Percentiles rank a stretch among this genome's conserved stretches.
phyloP scores from a whole-genome alignment of 2,329 filamentous ascomycete genomes.

The Teratosphaeria zuluensis region DNA sequence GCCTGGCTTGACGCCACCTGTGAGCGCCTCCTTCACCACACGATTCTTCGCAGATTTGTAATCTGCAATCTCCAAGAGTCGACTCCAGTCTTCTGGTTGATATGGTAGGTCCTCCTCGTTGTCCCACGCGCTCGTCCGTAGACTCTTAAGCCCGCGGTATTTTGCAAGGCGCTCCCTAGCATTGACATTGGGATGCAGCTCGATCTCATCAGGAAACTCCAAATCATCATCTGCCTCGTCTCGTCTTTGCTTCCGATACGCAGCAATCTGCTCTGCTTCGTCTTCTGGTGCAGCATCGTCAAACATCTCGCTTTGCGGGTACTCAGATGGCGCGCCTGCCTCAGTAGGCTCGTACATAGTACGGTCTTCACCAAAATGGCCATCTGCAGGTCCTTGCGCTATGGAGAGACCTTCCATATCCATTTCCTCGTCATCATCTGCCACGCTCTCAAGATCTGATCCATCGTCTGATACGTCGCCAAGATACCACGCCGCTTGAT shows the following conservation, averaged over 20 bases:
- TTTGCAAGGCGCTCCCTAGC: conserved; percentile 76
- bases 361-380: conserved; percentile 41
- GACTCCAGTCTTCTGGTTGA: conserved; percentile 82
- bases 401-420: conserved; percentile 37
- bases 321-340: conserved; percentile 67
- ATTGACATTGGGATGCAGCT: conserved; percentile 76
- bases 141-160: conserved; percentile 85
- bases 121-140: conserved; percentile 82
- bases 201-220: conserved; percentile 96
- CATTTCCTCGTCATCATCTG: conserved; percentile 50
- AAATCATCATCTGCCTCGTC: conserved; percentile 80
- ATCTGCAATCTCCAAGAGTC: conserved; percentile 77
- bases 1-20: conserved; percentile 78
- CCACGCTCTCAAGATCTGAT: conserved; percentile 65
- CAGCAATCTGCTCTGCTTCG: conserved; percentile 69
- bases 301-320: conserved; percentile 90
- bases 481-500: conserved; percentile 91
- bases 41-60: conserved; percentile 76
- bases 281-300: conserved; percentile 70
- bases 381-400: conserved; percentile 63
- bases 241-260: conserved; percentile 68
- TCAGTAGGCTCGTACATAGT: conserved; percentile 46
- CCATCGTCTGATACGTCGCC: conserved; percentile 73
- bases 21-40: conserved; percentile 68
- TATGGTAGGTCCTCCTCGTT: conserved; percentile 76